Evolutionary conservation across 148 eudicot species (phyloP), one percentile per base, ranked within the genome.

Genomic region (Beta vulgaris): DNA sequence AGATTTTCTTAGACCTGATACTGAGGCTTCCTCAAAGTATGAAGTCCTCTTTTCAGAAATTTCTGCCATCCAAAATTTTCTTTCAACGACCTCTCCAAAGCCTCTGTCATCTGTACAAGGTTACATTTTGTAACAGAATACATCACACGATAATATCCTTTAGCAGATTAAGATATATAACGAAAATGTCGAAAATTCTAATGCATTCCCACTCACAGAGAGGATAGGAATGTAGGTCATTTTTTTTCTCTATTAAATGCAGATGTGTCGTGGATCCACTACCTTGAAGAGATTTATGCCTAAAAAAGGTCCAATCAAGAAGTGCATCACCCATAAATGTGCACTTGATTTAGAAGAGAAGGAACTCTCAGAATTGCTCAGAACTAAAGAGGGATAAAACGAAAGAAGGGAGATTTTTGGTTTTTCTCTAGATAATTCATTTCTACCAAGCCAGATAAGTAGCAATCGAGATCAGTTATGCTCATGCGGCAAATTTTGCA

Each of bases 1-100:
- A 2, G 23, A 72, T 63, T 53, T 58, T 31, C 7, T 71, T 73
- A 26, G 28, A 91, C 98, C 97, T 94, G 99, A 85, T 95, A 95
- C 76, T 88, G 96, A 39, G 87, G 90, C 81, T 92, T 90, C 85
- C 75, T 84, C 78, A 92, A 85, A 16, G 99, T 95, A 87, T 95
- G 96, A 23, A 80, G 83, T 51, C 97, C 99, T 86, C 97, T 92
- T 83, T 95, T 95, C 65, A 95, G 77, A 34, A 87, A 77, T 78
- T 68, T 79, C 76, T 92, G 97, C 99, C 99, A 95, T 60, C 96
- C 97, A 34, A n/a, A 66, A 40, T 88, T 95, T 42, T 80, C 77
- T 68, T 72, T 83, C 37, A 92, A 86, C 34, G 90, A 85, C 82
- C 67, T 90, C 82, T 89, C 96, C 73, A 95, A 73, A 74, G 83